phyloP scores from a whole-genome alignment of 2,329 filamentous ascomycete species.

The Curvularia hawaiiensis region DNA sequence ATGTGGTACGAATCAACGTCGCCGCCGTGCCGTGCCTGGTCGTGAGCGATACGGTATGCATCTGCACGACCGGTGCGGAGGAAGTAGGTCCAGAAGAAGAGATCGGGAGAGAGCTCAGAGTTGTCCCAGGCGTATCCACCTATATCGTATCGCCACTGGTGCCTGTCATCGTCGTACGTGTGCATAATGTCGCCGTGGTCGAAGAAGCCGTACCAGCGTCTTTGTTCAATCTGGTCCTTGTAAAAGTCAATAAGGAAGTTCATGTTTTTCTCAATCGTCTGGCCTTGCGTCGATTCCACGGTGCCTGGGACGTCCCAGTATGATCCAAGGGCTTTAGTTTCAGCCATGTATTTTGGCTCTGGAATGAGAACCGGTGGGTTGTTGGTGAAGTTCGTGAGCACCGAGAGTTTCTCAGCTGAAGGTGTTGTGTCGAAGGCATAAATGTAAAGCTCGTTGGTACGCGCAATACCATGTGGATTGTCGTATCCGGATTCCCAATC shows the following conservation, averaged over 20 bases:
- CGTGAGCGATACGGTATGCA: constrained; percentile 64
- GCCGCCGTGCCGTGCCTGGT: constrained; percentile 62
- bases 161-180: constrained; percentile 63
- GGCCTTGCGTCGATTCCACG: constrained; percentile 33
- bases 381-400: constrained; percentile 54
- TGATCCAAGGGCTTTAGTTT: constrained; percentile 59
- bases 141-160: constrained; percentile 67
- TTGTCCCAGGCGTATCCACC: constrained; percentile 71
- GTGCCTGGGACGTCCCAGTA: constrained; percentile 59
- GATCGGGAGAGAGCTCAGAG: constrained; percentile 65
- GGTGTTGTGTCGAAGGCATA: constrained; percentile 61
- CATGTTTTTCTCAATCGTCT: constrained; percentile 58
- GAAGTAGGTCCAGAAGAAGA: constrained; percentile 69
- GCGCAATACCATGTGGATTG: constrained; percentile 62
- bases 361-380: constrained; percentile 60
- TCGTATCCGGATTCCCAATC: constrained; percentile 63
- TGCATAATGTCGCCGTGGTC: constrained; percentile 69
- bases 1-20: constrained; percentile 68
- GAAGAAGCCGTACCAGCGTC: constrained; percentile 67
- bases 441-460: constrained; percentile 63
- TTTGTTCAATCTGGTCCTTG: constrained; percentile 59
- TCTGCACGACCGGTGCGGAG: constrained; percentile 63
- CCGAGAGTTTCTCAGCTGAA: constrained; percentile 52
- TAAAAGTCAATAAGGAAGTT: constrained; percentile 64
- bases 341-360: constrained; percentile 55